Conservation (phyloP, 2,329 filamentous ascomycete genomes). For the Scedosporium apiospermum region DNA sequence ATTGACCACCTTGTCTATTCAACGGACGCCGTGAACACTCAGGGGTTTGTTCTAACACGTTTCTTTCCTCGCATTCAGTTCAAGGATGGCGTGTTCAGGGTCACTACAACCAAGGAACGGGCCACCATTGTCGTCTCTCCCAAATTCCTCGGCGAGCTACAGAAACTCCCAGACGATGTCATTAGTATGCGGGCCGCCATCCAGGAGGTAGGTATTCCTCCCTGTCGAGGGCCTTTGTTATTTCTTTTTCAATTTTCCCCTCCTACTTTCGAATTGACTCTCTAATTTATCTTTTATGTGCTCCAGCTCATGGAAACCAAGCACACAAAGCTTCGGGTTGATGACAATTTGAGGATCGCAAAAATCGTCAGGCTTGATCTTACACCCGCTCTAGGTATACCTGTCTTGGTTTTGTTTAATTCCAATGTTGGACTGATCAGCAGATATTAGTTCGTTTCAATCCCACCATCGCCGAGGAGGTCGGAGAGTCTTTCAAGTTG, state of each 20-base stretch:
- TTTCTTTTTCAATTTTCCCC: not conserved
- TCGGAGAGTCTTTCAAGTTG: slow-evolving; percentile 19
- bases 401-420: not conserved
- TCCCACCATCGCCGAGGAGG: slow-evolving; percentile 27
- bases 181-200: slow-evolving; percentile 19
- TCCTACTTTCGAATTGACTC: not conserved
- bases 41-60: not conserved
- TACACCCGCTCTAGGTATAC: slow-evolving; percentile 22
- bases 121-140: slow-evolving; percentile 19
- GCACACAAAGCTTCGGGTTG: slow-evolving; percentile 21
- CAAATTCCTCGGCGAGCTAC: slow-evolving; percentile 20
- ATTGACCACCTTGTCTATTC: too few relatives aligned
- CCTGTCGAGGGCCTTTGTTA: not conserved
- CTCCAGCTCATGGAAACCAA: slow-evolving; percentile 19
- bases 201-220: slow-evolving; percentile 11
- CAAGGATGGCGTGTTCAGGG: slow-evolving; percentile 18
- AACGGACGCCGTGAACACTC: too few relatives aligned
- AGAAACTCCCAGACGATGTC: slow-evolving; percentile 21
- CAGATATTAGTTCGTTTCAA: slow-evolving; percentile 22
- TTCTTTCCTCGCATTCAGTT: slow-evolving; percentile 15
- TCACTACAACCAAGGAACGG: slow-evolving; percentile 17
- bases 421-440: not conserved
- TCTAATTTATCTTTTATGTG: not conserved
- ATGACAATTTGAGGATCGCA: slow-evolving; percentile 14
- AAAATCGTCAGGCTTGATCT: slow-evolving; percentile 21